Percentiles rank a stretch among this genome's conserved stretches.
Evolutionary conservation across 352 stramenopile species (phyloP).

Genomic region (Globisporangium sylvaticum): DNA sequence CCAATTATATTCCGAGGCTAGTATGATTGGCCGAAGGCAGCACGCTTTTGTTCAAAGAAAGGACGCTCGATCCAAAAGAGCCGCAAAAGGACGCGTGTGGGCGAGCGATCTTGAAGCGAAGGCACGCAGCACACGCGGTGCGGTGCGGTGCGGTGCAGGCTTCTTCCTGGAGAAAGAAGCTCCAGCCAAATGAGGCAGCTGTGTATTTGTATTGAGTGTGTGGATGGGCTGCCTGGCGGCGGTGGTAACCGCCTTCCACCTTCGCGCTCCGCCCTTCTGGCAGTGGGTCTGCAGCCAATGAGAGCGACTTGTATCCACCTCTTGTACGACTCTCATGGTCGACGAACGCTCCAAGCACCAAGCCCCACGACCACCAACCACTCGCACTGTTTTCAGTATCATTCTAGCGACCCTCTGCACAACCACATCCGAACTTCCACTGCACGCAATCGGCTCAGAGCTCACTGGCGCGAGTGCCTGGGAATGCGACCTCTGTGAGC

Average conservation of each 20-base stretch:
- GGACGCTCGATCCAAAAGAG: not conserved
- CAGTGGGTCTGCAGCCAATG: not conserved
- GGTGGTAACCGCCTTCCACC: not conserved
- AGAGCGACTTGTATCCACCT: not conserved
- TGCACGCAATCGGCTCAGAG: slow-evolving; percentile 17
- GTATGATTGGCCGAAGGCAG: not conserved
- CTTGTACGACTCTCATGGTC: not conserved
- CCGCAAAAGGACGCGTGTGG: not conserved
- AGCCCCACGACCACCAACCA: not conserved
- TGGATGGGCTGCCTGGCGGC: not conserved
- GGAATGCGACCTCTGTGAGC: slow-evolving; percentile 8
- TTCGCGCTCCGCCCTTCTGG: too few species aligned
- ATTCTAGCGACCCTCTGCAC: not conserved
- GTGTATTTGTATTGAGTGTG: not conserved
- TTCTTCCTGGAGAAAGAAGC: not conserved
- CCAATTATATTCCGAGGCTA: not conserved
- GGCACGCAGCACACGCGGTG: not conserved
- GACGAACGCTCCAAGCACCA: not conserved
- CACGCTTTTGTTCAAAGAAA: not conserved
- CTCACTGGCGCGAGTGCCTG: slow-evolving; percentile 20
- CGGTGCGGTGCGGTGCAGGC: too few species aligned
- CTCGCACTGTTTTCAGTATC: not conserved
- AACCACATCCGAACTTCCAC: not conserved
- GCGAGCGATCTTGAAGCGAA: slow-evolving; percentile 6
- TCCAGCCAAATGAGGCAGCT: not conserved